phyloP scores from a whole-genome alignment of 257 asterid species.

The Leonotis leonurus region DNA sequence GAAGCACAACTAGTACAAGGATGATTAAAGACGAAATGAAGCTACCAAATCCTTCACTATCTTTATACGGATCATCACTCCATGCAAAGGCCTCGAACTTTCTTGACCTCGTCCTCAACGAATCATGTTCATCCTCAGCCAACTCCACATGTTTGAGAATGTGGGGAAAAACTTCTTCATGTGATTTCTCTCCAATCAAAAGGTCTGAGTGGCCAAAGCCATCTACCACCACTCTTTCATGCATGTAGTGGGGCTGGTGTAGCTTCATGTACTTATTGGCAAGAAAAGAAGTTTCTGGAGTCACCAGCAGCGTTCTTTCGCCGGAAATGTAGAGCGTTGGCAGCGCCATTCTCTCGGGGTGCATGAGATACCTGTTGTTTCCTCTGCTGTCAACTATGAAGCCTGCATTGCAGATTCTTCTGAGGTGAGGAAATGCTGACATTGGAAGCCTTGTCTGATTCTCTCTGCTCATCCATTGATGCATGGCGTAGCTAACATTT shows the following conservation, averaged over 20 bases:
- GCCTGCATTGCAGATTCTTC: conserved; percentile 40
- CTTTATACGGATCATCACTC: background rate
- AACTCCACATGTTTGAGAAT: conserved; percentile 27
- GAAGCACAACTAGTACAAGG: background rate
- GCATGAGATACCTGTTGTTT: conserved; percentile 28
- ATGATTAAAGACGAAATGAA: background rate
- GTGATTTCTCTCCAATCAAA: conserved; percentile 41
- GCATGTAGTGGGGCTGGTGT: conserved; percentile 47
- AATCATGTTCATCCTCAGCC: conserved; percentile 23
- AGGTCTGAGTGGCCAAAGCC: conserved; percentile 59
- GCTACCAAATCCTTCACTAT: background rate
- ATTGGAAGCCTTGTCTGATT: conserved; percentile 30
- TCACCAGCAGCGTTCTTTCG: conserved; percentile 34
- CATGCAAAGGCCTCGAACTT: background rate
- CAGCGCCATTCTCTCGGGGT: conserved; percentile 44
- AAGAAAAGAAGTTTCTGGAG: conserved; percentile 44
- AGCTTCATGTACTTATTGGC: conserved; percentile 50
- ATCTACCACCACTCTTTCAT: conserved; percentile 42
- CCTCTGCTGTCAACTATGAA: conserved; percentile 39
- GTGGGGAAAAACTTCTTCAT: conserved; percentile 32
- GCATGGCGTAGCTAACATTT: conserved; percentile 35
- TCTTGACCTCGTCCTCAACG: background rate
- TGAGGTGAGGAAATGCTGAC: conserved; percentile 52
- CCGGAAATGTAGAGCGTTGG: conserved; percentile 47
- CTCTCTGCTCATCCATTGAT: conserved; percentile 38